phyloP scores from a whole-genome alignment of 345 rosid species.

The Gossypioides kirkii region DNA sequence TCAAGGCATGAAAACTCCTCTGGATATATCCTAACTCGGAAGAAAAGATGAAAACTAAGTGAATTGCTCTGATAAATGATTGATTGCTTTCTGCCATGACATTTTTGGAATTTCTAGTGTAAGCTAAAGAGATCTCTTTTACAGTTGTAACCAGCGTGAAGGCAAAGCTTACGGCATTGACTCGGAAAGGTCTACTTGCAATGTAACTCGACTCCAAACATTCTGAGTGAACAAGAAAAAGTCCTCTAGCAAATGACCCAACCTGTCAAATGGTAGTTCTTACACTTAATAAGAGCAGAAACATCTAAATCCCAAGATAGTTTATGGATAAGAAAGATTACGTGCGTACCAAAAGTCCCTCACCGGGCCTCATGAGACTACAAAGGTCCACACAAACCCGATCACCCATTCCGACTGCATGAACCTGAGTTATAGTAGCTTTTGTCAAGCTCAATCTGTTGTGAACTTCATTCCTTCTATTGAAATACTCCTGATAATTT shows the following conservation, averaged over 20 bases:
- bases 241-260: slow-evolving; percentile 90
- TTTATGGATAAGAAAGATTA: background rate
- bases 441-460: slow-evolving; percentile 48
- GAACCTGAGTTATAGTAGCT: slow-evolving; percentile 55
- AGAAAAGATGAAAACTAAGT: background rate
- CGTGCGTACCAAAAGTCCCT: slow-evolving; percentile 75
- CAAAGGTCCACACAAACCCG: slow-evolving; percentile 93
- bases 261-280: slow-evolving; percentile 35
- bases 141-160: background rate
- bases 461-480: slow-evolving; percentile 60
- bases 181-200: slow-evolving; percentile 87
- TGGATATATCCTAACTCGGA: background rate
- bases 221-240: slow-evolving; percentile 85
- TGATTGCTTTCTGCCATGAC: background rate
- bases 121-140: background rate
- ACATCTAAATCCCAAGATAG: background rate
- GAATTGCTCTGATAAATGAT: background rate
- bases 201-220: slow-evolving; percentile 84
- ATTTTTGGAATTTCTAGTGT: background rate
- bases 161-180: slow-evolving; percentile 66
- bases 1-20: background rate
- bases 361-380: slow-evolving; percentile 88
- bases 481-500: slow-evolving; percentile 65
- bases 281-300: background rate
- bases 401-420: slow-evolving; percentile 80